Percentiles rank a stretch among this genome's conserved stretches.
phyloP scores from a whole-genome alignment of 1,139 yeast genomes.

The Kazachstania sp. region DNA sequence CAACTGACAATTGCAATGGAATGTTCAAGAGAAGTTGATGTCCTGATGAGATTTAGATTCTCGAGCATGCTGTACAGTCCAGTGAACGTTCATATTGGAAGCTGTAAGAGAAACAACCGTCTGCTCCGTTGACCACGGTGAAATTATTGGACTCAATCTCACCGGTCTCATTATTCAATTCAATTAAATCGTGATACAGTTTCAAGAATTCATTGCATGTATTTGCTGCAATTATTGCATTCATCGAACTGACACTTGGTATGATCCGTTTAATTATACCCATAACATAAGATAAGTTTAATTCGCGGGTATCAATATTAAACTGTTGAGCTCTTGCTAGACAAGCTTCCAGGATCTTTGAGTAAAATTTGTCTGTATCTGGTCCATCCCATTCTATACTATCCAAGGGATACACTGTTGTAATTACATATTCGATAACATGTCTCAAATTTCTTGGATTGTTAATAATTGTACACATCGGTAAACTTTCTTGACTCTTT shows the following conservation, averaged over 20 bases:
- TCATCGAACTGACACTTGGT: constrained; percentile 92
- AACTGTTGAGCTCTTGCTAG: constrained; percentile 51
- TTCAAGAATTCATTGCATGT: constrained; percentile 87
- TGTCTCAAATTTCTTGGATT: constrained; percentile 93
- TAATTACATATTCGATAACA: constrained; percentile 87
- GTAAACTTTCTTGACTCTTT: constrained; percentile 46
- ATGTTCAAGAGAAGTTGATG: too few relatives aligned
- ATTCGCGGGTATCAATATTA: constrained; percentile 50
- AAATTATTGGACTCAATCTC: constrained; percentile 38
- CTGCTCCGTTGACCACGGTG: constrained; percentile 81
- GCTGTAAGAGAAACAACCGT: constrained; percentile 66
- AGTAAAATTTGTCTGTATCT: constrained; percentile 12
- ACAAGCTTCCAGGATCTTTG: constrained; percentile 57
- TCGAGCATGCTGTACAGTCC: constrained; percentile 61
- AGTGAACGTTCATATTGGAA: constrained; percentile 52
- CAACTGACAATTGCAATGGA: too few relatives aligned
- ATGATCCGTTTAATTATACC: constrained; percentile 90
- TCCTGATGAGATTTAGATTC: background rate
- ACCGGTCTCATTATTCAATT: constrained; percentile 35
- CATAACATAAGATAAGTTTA: constrained; percentile 60
- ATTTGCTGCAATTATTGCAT: constrained; percentile 85
- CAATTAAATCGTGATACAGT: constrained; percentile 37
- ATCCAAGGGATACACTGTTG: constrained; percentile 56
- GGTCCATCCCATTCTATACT: background rate
- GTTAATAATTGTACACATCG: constrained; percentile 90